Evolutionary conservation across 306 rosid species (phyloP).

Genomic region (Quillaja saponaria): DNA sequence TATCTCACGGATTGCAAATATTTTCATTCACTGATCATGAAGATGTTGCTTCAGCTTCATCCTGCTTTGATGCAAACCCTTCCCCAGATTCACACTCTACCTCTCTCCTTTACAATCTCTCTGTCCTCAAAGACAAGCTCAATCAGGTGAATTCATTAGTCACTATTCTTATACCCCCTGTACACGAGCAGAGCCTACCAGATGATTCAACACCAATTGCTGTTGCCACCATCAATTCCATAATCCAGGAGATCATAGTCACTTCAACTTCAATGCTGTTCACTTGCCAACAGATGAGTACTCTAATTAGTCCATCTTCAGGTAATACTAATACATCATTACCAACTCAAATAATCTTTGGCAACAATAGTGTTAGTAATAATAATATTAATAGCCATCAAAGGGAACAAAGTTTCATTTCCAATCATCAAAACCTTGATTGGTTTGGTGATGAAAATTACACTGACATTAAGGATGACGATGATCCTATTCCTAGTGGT

Average conservation of each 20-base stretch:
- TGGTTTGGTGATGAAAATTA: conserved; percentile 40
- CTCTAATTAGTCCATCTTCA: conserved; percentile 29
- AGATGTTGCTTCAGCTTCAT: conserved; percentile 17
- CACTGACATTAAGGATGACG: conserved; percentile 29
- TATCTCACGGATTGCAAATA: conserved; percentile 34
- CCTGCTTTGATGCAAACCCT: conserved; percentile 35
- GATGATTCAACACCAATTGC: conserved; percentile 44
- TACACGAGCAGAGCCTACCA: conserved; percentile 23
- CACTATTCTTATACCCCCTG: conserved; percentile 50
- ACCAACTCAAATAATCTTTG: conserved; percentile 23
- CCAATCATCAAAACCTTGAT: conserved; percentile 34
- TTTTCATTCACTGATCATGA: conserved; percentile 15
- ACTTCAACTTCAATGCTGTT: conserved; percentile 77
- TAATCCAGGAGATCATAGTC: conserved; percentile 71
- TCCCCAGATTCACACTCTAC: conserved; percentile 33
- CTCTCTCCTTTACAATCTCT: conserved; percentile 66
- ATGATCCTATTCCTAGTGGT: conserved; percentile 14
- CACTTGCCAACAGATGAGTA: conserved; percentile 67
- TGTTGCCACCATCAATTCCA: conserved; percentile 50
- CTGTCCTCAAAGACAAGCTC: conserved; percentile 68
- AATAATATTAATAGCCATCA: conserved; percentile 9
- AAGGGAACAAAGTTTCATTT: conserved; percentile 36
- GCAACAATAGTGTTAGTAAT: neutral
- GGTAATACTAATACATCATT: conserved; percentile 30
- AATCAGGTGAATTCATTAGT: conserved; percentile 56